Evolutionary conservation across 148 eudicot genomes (phyloP), one percentile per base, ranked within the genome.

Genomic region (Chenopodium suecicum): DNA sequence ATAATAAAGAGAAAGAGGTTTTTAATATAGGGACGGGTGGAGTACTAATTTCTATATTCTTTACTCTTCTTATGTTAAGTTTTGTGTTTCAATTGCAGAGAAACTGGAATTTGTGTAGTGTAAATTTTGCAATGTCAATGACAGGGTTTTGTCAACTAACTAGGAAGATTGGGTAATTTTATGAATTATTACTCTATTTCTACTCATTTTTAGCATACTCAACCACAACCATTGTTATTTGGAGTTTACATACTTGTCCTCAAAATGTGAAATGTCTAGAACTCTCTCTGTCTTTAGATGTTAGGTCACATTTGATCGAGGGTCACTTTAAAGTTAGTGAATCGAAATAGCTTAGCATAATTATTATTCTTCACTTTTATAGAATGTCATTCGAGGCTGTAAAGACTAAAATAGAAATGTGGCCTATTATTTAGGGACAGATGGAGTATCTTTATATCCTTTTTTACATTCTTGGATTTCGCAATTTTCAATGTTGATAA

Each of bases 61-160:
- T 54, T 54, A 16, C 17, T 16, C 16, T 54, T 52, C 56, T 52
- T 52, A 52, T 52, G 12, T 2, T 6, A 41, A 44, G 37, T 27
- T 78, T 50, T 67, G 17, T 68, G 60, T 47, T 25, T 67, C 9
- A 52, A 70, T 54, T 54, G 48, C 85, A 83, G 85, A 83, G 41
- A 72, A 83, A 83, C 34, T 83, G 81, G 85, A 83, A 83, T 32
- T 70, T 83, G 72, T 71, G 66, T 63, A 83, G 85, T 41, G 81
- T 83, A 34, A 83, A 83, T 20, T 76, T 83, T 63, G 78, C 78
- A 62, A 83, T 83, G 85, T 76, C 77, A 8, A 70, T 41, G 5
- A 83, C 85, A 17, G 85, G 85, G 25, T 20, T 83, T 1, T 83
- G 54, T 67, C 81, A 83, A 78, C 67, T 83, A 7, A 46, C 81